Conservation (phyloP, 129 eudicot genomes). For the Pulicaria dysenterica region DNA sequence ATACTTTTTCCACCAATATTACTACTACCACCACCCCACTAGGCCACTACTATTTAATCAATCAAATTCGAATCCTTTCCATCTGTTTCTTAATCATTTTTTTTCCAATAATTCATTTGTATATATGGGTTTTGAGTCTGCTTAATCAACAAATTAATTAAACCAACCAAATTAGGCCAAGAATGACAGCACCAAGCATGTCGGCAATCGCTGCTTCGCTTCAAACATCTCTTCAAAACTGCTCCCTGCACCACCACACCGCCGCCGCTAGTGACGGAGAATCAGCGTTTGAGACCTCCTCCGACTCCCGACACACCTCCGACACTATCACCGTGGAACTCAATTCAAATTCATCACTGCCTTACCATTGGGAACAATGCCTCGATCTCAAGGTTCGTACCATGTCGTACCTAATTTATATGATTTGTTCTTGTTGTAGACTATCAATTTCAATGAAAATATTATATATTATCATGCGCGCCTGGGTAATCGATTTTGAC, state of each 20-base stretch:
- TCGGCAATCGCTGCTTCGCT: conserved; percentile 78
- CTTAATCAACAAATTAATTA: too few species aligned
- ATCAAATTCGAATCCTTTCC: too few species aligned
- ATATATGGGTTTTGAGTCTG: too few species aligned
- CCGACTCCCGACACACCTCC: conserved; percentile 26
- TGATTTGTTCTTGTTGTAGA: too few species aligned
- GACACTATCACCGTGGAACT: conserved; percentile 60
- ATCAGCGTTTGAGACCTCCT: conserved; percentile 25
- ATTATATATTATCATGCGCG: too few species aligned
- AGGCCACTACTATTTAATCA: too few species aligned
- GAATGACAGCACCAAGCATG: conserved; percentile 73
- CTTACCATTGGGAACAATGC: conserved; percentile 97
- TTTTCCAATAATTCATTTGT: too few species aligned
- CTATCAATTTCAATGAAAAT: too few species aligned
- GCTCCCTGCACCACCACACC: conserved; percentile 63
- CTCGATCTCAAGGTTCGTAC: conserved; percentile 81
- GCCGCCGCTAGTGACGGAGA: conserved; percentile 22
- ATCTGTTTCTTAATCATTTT: too few species aligned
- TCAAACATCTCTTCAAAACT: conserved; percentile 81
- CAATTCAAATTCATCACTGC: conserved; percentile 72
- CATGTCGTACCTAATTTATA: not conserved
- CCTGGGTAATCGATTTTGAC: too few species aligned
- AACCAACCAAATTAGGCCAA: not conserved
- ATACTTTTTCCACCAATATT: too few species aligned
- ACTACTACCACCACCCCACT: too few species aligned